These are phyloP conservation scores for Malassezia sympodialis DNA, from an alignment of 1,284 basidiomycete species.

Conservation along the genomic window DNA sequence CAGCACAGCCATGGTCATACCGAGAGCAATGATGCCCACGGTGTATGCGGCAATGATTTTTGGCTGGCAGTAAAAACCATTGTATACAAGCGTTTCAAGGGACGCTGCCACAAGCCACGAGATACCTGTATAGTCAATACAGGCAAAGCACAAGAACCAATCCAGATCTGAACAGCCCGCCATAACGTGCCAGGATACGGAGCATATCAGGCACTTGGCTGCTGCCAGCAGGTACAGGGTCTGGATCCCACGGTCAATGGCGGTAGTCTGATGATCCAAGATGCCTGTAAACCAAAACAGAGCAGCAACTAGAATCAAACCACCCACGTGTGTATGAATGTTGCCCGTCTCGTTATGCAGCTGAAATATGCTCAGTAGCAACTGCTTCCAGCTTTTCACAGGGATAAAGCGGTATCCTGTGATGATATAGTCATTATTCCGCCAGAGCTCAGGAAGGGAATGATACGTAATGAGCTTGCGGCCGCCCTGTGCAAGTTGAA, in stretches of 20 bases:
- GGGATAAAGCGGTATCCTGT: constrained; percentile 47
- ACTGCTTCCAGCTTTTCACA: constrained; percentile 26
- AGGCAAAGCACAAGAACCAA: constrained; percentile 44
- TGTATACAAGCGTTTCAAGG: constrained; percentile 43
- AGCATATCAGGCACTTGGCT: constrained; percentile 40
- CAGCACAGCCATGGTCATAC: constrained; percentile 36
- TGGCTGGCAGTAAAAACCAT: constrained; percentile 48
- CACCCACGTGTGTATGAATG: constrained; percentile 43
- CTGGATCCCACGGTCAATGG: constrained; percentile 42
- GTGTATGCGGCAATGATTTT: constrained; percentile 39
- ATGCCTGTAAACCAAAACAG: constrained; percentile 42
- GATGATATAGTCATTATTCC: constrained; percentile 45
- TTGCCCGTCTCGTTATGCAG: constrained; percentile 48
- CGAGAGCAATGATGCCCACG: constrained; percentile 33
- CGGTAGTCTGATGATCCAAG: constrained; percentile 38
- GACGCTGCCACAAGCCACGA: constrained; percentile 45
- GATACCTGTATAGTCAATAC: constrained; percentile 47
- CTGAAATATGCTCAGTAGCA: constrained; percentile 40
- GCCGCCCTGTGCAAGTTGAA: constrained; percentile 37
- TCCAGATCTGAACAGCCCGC: constrained; percentile 39
- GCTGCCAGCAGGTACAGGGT: constrained; percentile 44
- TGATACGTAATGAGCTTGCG: constrained; percentile 36
- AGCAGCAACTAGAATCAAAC: constrained; percentile 32
- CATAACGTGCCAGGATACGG: constrained; percentile 47
- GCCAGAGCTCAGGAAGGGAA: constrained; percentile 38